phyloP scores from a whole-genome alignment of 129 eudicot species.

The Arctium minus region DNA sequence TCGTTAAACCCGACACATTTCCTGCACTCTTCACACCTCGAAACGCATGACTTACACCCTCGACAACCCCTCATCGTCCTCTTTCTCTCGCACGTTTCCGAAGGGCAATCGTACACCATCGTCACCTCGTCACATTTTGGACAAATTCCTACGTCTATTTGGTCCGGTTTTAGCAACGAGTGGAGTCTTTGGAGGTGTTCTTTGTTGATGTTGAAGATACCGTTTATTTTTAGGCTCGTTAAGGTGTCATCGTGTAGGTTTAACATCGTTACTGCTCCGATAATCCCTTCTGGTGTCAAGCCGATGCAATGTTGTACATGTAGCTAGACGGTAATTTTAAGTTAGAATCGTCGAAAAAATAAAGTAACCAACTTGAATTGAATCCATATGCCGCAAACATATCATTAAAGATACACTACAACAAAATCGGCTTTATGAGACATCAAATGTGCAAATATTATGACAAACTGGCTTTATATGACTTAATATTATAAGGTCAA shows the following conservation, averaged over 20 bases:
- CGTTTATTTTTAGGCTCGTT: slow-evolving; percentile 46
- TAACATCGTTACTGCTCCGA: slow-evolving; percentile 46
- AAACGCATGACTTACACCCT: slow-evolving; percentile 61
- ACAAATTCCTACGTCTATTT: slow-evolving; percentile 61
- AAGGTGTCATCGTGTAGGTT: slow-evolving; percentile 23
- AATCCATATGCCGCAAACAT: too few relatives aligned
- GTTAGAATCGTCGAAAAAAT: neutral
- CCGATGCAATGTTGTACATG: slow-evolving; percentile 63
- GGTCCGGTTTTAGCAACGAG: slow-evolving; percentile 23
- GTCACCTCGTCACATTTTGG: slow-evolving; percentile 59
- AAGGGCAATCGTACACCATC: slow-evolving; percentile 69
- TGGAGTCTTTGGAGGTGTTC: slow-evolving; percentile 48
- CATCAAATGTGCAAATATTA: neutral
- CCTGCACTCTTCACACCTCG: slow-evolving; percentile 72
- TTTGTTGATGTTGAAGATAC: slow-evolving; percentile 44
- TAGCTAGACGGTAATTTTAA: slow-evolving; percentile 33
- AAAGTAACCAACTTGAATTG: neutral
- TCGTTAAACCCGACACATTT: slow-evolving; percentile 38
- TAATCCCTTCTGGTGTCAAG: slow-evolving; percentile 61
- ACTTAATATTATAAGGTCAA: too few relatives aligned
- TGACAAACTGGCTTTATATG: too few relatives aligned
- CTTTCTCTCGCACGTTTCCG: slow-evolving; percentile 35
- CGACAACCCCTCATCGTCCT: slow-evolving; percentile 29
- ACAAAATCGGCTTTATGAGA: too few relatives aligned
- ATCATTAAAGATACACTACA: too few relatives aligned